Evolutionary conservation across 352 stramenopile species (phyloP), one percentile per base, ranked within the genome.

Genomic region (Saprolegnia diclina): DNA sequence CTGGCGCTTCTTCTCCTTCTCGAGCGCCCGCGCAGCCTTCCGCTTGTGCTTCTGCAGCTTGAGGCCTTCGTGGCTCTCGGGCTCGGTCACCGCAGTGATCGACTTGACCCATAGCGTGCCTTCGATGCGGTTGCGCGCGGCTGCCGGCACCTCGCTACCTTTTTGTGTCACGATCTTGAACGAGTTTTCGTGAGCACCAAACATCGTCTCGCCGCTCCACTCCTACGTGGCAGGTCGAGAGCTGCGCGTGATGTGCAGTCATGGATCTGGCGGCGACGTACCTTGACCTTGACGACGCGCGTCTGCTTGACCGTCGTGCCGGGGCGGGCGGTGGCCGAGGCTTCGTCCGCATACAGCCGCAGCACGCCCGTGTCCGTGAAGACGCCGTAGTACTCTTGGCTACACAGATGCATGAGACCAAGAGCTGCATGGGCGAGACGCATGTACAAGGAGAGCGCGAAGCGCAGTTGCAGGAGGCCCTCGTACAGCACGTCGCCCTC

Each of bases 101-200:
- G 63, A 69, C 22, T 69, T 69, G 37, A 61, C 63, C 63, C 63
- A 69, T 5, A 69, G 63, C 38, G 63, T 69, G 22, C 53, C 48
- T 69, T 69, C 63, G n/a, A 62, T 69, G n/a, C 63, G 63, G 22
- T 69, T 69, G 48, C 54, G 48, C 1, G 42, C 63, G 9, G 45
- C 21, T 5, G 63, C 63, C 32, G 63, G 35, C 26, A 61, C 26
- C 35, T 59, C 63, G 19, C 61, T 69, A 1, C 63, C 63, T 44
- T 69, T 69, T 14, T 63, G 21, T 7, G 63, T 69, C 16, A 69
- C 46, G 37, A 69, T 61, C 53, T 69, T 69, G 53, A 69, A 62
- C 35, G 63, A 69, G 37, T 69, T 69, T 52, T 69, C 63, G 13
- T 48, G 21, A 7, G 63, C 29, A 3, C 42, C 53, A 61, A 69